Evolutionary conservation across 805 yeast species (phyloP), one percentile per base, ranked within the genome.

Genomic region (Pichia rugopelliculosa): DNA sequence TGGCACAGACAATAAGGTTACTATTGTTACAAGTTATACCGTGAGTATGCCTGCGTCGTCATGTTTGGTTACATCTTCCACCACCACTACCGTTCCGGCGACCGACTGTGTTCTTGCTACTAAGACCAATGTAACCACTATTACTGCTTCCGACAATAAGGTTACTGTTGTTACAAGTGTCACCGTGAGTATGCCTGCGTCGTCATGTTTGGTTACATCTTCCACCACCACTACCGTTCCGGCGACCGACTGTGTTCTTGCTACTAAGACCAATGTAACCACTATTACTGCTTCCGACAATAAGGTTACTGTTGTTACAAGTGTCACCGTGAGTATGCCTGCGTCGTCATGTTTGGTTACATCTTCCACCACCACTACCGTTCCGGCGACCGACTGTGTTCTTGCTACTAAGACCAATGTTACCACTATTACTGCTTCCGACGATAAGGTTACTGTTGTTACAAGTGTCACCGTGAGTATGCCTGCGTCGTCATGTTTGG

Each of bases 331-430:
- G n/a, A 27, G 36, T n/a, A 26, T 24, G 2, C 43, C 41, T 11
- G 41, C 12, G 15, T 10, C 12, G 23, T 6, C 12, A 39, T 30
- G 4, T 15, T 39, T n/a, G 23, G 24, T 23, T n/a, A n/a, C n/a
- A n/a, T n/a, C n/a, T n/a, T n/a, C n/a, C n/a, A n/a, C n/a, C n/a
- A n/a, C n/a, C n/a, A 38, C 41, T 10, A 23, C 41, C 15, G 41
- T 39, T 23, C 43, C 43, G 18, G 43, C 43, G 2, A 40, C 43
- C 8, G 43, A 41, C n/a, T 41, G 43, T 20, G n/a, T 15, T 15
- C 15, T 26, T 12, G 12, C 11, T 1, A 41, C 43, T 8, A 13
- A 20, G 1, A n/a, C n/a, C 17, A 18, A 24, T 9, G 6, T 36
- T 1, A 26, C 21, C 10, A 15, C 13, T 18, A 36, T 26, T 12